A percentile compares a stretch with the other conserved stretches of the same genome.
phyloP scores from a whole-genome alignment of 1,284 basidiomycete genomes.

The Phlebopus sp. region DNA sequence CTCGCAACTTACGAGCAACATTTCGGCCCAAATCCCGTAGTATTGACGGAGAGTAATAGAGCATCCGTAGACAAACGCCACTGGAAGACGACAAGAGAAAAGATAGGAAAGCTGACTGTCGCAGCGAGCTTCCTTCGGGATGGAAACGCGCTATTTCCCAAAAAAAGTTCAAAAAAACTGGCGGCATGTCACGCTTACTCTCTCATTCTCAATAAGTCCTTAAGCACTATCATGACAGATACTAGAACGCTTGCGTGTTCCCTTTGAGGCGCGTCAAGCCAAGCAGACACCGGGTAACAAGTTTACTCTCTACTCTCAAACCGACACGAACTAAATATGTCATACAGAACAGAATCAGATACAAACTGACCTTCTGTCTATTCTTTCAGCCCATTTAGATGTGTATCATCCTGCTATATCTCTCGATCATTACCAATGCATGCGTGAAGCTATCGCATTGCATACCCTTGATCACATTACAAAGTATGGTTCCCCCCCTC shows the following conservation, averaged over 20 bases:
- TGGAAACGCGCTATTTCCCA: constrained; percentile 24
- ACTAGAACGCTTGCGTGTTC: constrained; percentile 52
- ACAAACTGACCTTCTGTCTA: constrained; percentile 63
- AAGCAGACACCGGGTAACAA: constrained; percentile 50
- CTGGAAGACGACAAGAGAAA: constrained; percentile 50
- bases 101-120: constrained; percentile 47
- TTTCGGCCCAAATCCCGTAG: constrained; percentile 54
- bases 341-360: constrained; percentile 50
- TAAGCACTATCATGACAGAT: constrained; percentile 42
- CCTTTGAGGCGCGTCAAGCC: constrained; percentile 52
- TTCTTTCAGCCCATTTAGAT: constrained; percentile 69
- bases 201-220: neutral
- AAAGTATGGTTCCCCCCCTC: constrained; percentile 51
- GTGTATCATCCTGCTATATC: constrained; percentile 67
- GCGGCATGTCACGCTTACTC: constrained; percentile 22
- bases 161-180: constrained; percentile 27
- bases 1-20: constrained; percentile 58
- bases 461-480: constrained; percentile 85
- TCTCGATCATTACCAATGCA: constrained; percentile 48
- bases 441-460: constrained; percentile 67
- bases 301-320: constrained; percentile 11
- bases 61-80: constrained; percentile 45
- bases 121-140: constrained; percentile 51
- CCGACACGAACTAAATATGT: constrained; percentile 12
- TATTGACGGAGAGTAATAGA: constrained; percentile 48